Conservation (phyloP, 345 rosid genomes). For the Nasturtium officinale region DNA sequence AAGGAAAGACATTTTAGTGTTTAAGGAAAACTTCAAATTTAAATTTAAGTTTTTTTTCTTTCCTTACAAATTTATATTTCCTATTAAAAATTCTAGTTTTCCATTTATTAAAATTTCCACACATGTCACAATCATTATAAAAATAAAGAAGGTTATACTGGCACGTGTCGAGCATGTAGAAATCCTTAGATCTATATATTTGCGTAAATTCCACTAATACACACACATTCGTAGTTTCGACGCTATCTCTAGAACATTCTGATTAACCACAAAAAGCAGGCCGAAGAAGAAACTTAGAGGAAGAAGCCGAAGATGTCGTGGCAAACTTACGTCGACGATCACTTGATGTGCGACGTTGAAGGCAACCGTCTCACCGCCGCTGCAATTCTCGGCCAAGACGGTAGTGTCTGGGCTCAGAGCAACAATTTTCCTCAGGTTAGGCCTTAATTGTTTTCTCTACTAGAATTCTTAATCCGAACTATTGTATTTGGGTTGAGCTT, state of each 20-base stretch:
- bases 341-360: conserved; percentile 83
- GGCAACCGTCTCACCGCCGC: conserved; percentile 69
- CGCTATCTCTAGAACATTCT: conserved; percentile 36
- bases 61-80: background rate
- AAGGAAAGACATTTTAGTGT: background rate
- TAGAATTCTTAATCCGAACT: background rate
- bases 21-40: background rate
- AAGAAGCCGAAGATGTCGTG: conserved; percentile 66
- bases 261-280: conserved; percentile 30
- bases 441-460: background rate
- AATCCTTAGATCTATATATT: background rate
- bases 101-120: background rate
- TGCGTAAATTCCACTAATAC: conserved; percentile 22
- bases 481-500: too few species aligned
- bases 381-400: conserved; percentile 79
- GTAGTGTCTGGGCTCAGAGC: conserved; percentile 93
- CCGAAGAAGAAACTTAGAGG: background rate
- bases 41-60: background rate
- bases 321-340: conserved; percentile 88
- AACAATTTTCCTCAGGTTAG: conserved; percentile 62
- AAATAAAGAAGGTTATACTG: background rate
- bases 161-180: background rate
- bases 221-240: conserved; percentile 28
- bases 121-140: background rate
- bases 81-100: background rate